A percentile compares a stretch with the other conserved stretches of the same genome.
Conservation (phyloP, 176 grass and related monocot species). For the Juncus inflexus region DNA sequence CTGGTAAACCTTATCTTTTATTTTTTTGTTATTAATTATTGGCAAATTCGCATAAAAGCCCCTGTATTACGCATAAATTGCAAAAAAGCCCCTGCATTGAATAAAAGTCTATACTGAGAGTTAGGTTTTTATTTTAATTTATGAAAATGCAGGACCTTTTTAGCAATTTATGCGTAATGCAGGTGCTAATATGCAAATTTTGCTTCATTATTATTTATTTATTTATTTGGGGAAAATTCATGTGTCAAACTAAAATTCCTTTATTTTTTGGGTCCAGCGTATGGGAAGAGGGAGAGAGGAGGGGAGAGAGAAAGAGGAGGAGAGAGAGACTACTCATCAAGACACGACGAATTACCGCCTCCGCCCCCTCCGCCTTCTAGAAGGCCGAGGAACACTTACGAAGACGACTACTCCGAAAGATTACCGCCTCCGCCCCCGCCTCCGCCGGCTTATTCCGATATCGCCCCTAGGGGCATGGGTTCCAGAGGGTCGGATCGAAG, state of each 20-base stretch:
- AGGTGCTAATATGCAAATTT: no score
- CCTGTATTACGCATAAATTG: no score
- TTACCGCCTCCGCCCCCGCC: not conserved
- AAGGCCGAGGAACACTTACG: constrained; percentile 10
- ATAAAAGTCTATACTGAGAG: no score
- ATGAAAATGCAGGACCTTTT: no score
- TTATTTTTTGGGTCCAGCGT: not conserved
- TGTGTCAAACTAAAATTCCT: no score
- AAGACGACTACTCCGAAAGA: constrained; percentile 12
- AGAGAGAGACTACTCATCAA: constrained; percentile 28
- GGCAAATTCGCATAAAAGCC: no score
- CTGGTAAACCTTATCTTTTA: constrained; percentile 1
- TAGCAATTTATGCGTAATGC: no score
- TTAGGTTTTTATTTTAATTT: no score
- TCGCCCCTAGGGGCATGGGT: constrained; percentile 16
- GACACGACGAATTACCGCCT: constrained; percentile 24
- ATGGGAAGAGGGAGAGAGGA: constrained; percentile 16
- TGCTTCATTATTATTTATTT: no score
- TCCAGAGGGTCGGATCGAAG: constrained; percentile 19
- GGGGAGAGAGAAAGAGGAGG: constrained; percentile 27
- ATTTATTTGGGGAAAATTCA: no score
- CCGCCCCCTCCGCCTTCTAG: constrained; percentile 19
- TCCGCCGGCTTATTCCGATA: constrained; percentile 19
- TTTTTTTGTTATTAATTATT: not conserved
- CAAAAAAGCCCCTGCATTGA: no score